Evolutionary conservation across 305 asterid genomes (phyloP), one percentile per base, ranked within the genome.

Genomic region (Striga hermonthica): DNA sequence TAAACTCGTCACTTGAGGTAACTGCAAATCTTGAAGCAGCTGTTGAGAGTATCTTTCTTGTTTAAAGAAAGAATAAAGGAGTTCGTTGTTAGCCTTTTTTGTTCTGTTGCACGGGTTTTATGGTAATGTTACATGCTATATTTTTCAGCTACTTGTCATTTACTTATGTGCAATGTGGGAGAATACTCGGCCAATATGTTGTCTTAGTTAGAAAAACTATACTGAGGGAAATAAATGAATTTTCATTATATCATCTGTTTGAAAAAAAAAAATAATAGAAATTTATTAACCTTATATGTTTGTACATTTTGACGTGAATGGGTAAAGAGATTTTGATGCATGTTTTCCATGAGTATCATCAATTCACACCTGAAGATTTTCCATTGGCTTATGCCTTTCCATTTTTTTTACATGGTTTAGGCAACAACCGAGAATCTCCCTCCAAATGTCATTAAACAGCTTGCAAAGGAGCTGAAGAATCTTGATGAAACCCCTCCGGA

Each of bases 371-470:
- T 22, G 31, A 22, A 22, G 31, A 22, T 1, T 22, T 22, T 2
- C 31, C 31, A 0, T 22, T 1, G 31, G 31, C 34, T 15, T 52
- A 14, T 1, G 4, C 7, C 35, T 15, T 52, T 7, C 57, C 14
- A 7, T 66, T 62, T 49, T 43, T 44, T 47, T 39, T 31, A 37
- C 52, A 13, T 62, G 63, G 57, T 65, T 73, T 69, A 91, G 98
- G 96, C 98, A 55, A 90, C 96, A 22, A 92, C 81, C 64, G 97
- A 92, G 81, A 92, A 92, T 76, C 90, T 92, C 64, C 97, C 98
- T 10, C 98, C 98, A 14, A 92, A 88, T 48, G 98, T 92, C 65
- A 86, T 92, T 31, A 92, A 84, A 67, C 97, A 83, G 78, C 78
- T 92, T 76, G 98, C 90, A 3, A 90, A 79, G 81, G 98, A 92